Base-by-base conservation (phyloP, 1,284 basidiomycete species). In the Cystobasidium sp. region DNA sequence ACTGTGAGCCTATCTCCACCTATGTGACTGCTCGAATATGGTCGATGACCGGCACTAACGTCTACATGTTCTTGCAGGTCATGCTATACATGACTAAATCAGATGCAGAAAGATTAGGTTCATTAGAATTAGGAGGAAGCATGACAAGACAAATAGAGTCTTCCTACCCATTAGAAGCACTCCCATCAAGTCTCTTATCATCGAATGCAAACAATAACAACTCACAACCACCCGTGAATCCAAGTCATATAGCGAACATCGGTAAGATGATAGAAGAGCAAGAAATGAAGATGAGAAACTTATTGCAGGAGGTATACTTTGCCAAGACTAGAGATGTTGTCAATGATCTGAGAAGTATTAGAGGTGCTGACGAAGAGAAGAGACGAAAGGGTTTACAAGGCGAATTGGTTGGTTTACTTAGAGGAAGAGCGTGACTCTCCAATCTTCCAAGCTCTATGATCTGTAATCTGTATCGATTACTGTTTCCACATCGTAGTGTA, bases 241-340 rank as follows among this genome's bases (percentile, higher is more conserved):
- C 58, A 41, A 88, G 91, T 49, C 97, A 99, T 83, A 90, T 99
- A 74, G 87, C 88, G 66, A 99, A 99, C 83, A 90, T 92, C 18
- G 97, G 97, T 4, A 88, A 88, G 78, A 91, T 98, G 88, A 90
- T 99, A 78, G 97, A 99, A 83, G 96, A 98, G 78, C 95, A 96
- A 91, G 97, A 99, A 84, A 92, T 94, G 82, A 97, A 97, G 85
- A 95, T 98, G 91, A 89, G 97, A 61, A 97, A 97, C 82, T 86
- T 94, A 75, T 86, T 99, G 59, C 92, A 96, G 47, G 71, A 76
- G 39, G 67, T 76, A 31, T 76, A 75, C 63, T 68, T 76, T 16
- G 64, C 61, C 39, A 76, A 99, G 85, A 98, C 95, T 56, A 89
- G 92, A 78, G 96, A 99, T 81, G 90, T 99, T 55, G 90, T 97